These are phyloP conservation scores for Kluyveromyces sp. DNA, from an alignment of 1,139 yeast genomes.

Conservation along the genomic window DNA sequence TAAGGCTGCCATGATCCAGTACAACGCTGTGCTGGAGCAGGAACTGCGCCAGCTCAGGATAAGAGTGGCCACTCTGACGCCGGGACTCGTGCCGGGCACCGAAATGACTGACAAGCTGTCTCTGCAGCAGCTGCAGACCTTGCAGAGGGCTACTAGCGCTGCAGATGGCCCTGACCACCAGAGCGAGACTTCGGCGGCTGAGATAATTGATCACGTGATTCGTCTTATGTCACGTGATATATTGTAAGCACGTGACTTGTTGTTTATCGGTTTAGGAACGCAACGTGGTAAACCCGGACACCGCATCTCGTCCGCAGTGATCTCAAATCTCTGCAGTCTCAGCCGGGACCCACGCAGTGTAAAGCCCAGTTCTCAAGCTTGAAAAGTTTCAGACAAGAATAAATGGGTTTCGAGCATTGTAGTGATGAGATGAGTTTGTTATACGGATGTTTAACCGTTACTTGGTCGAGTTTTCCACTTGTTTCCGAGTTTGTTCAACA, in stretches of 20 bases:
- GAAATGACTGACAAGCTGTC: constrained; percentile 48
- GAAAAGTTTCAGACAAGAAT: background rate
- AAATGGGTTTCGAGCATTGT: too few relatives aligned
- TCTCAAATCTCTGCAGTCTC: too few relatives aligned
- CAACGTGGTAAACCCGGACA: too few relatives aligned
- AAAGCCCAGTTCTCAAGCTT: too few relatives aligned
- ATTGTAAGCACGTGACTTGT: background rate
- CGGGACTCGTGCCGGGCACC: constrained; percentile 68
- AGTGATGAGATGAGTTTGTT: too few relatives aligned
- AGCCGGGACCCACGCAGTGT: too few relatives aligned
- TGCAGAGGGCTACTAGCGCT: constrained; percentile 5
- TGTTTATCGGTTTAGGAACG: too few relatives aligned
- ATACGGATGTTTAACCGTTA: too few relatives aligned
- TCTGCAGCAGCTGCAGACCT: constrained; percentile 9
- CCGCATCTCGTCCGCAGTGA: too few relatives aligned
- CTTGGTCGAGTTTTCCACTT: too few relatives aligned
- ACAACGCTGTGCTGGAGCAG: constrained; percentile 53
- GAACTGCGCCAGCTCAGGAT: constrained; percentile 50
- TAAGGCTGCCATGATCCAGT: constrained; percentile 70
- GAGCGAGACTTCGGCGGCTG: background rate
- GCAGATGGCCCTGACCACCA: too few relatives aligned
- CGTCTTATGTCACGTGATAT: background rate
- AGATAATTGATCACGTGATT: background rate
- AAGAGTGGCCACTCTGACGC: constrained; percentile 60
- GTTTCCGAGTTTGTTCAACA: too few relatives aligned